These are phyloP conservation scores for Micractinium conductrix DNA, from an alignment of 139 green algal species.

Conservation along the genomic window DNA sequence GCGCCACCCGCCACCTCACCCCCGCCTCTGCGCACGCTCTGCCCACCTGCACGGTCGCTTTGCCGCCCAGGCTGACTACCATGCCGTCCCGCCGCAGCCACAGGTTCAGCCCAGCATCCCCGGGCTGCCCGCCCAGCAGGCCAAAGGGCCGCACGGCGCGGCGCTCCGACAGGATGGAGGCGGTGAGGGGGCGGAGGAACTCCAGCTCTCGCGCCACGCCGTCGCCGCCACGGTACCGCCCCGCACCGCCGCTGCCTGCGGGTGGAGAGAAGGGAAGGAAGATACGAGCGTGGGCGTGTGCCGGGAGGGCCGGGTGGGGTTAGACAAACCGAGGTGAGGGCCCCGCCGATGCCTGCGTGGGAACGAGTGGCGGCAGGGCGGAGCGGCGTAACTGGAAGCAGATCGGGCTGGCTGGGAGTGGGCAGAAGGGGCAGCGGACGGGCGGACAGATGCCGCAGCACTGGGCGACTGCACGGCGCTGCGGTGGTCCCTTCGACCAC, in stretches of 20 bases:
- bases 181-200: constrained; percentile 86
- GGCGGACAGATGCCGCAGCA: too few species aligned
- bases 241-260: constrained; percentile 83
- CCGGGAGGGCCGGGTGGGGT: not conserved
- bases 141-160: constrained; percentile 81
- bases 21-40: not conserved
- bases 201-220: constrained; percentile 92
- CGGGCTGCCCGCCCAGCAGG: constrained; percentile 75
- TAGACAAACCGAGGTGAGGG: too few species aligned
- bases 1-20: not conserved
- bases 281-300: not conserved
- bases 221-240: constrained; percentile 83
- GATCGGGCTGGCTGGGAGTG: too few species aligned
- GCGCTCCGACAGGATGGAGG: constrained; percentile 89
- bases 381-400: too few species aligned
- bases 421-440: too few species aligned
- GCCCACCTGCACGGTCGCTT: constrained; percentile 73
- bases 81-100: constrained; percentile 62
- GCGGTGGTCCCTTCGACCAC: too few species aligned
- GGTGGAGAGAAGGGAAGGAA: not conserved
- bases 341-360: too few species aligned
- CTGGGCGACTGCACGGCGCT: too few species aligned
- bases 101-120: constrained; percentile 79
- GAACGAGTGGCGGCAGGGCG: too few species aligned
- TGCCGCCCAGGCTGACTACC: constrained; percentile 79